phyloP scores from a whole-genome alignment of 2,329 filamentous ascomycete genomes.

The Alternaria sp. region DNA sequence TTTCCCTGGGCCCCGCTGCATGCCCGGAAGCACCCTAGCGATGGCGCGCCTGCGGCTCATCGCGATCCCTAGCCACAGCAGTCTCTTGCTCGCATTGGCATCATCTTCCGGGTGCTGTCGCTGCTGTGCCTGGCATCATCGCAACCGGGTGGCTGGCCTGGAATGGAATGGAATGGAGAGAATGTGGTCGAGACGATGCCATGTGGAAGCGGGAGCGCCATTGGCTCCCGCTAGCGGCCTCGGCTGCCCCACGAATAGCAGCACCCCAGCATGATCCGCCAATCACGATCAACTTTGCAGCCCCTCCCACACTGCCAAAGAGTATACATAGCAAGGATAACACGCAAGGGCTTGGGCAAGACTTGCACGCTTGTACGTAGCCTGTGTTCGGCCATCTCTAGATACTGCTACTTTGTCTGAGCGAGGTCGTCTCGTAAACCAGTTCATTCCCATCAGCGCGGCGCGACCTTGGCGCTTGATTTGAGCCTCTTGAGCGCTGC shows the following conservation, averaged over 20 bases:
- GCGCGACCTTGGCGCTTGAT: neutral
- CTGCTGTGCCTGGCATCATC: neutral
- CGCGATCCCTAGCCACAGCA: neutral
- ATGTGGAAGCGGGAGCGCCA: constrained; percentile 12
- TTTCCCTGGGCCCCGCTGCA: constrained; percentile 27
- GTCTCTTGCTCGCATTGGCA: constrained; percentile 5
- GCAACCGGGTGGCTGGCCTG: neutral
- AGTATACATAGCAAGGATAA: neutral
- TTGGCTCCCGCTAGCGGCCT: constrained; percentile 16
- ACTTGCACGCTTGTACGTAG: neutral
- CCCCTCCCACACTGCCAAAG: neutral
- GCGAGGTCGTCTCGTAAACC: neutral
- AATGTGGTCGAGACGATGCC: neutral
- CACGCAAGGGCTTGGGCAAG: neutral
- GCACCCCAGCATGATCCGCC: neutral
- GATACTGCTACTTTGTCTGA: neutral
- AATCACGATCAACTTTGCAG: neutral
- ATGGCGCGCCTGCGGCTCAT: constrained; percentile 7
- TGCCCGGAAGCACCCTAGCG: constrained; percentile 20
- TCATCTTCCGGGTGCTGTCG: neutral
- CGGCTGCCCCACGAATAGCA: constrained; percentile 10
- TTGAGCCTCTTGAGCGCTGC: neutral
- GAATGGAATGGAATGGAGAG: constrained; percentile 7
- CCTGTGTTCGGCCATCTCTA: neutral
- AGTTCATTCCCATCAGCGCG: neutral